These are phyloP conservation scores for Dothistroma septosporum DNA, from an alignment of 2,329 filamentous ascomycete genomes.

Conservation along the genomic window DNA sequence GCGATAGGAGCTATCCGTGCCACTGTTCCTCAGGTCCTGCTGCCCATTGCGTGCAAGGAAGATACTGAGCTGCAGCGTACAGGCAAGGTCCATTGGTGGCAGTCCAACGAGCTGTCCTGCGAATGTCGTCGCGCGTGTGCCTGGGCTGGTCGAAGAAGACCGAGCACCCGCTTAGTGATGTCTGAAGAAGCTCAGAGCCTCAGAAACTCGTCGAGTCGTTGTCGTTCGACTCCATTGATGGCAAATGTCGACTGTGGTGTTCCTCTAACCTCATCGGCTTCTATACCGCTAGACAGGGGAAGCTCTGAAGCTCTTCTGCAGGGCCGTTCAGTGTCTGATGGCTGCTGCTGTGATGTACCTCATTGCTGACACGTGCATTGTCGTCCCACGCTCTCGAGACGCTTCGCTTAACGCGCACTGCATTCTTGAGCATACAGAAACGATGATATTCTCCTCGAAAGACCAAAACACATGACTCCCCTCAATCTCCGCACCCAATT, in stretches of 20 bases:
- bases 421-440: not conserved
- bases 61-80: not conserved
- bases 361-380: not conserved
- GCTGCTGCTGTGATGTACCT: not conserved
- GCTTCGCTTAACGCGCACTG: not conserved
- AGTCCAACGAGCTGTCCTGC: not conserved
- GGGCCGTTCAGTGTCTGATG: not conserved
- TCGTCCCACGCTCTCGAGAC: not conserved
- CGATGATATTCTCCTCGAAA: not conserved
- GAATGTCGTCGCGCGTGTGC: not conserved
- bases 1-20: not conserved
- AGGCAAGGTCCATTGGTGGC: not conserved
- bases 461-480: not conserved
- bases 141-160: too few species aligned
- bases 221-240: too few species aligned
- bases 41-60: not conserved
- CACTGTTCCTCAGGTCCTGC: too few species aligned
- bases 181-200: too few species aligned
- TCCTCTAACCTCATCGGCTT: too few species aligned
- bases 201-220: too few species aligned
- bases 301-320: not conserved
- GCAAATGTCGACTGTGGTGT: too few species aligned
- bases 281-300: not conserved
- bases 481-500: not conserved
- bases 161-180: too few species aligned